Conservation (phyloP, 257 asterid genomes). For the Fraxinus excelsior region DNA sequence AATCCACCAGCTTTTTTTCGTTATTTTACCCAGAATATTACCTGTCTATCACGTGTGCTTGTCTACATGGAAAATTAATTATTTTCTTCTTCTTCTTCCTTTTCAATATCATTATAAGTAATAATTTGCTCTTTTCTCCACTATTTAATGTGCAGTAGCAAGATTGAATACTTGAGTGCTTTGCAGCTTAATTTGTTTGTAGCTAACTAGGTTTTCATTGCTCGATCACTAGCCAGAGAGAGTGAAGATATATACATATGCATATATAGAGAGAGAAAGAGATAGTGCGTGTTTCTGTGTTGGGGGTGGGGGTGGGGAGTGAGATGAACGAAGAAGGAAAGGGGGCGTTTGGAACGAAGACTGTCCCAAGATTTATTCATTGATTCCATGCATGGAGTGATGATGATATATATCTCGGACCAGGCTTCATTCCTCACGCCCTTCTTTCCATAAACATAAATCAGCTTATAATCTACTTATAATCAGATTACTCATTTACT, state of each 20-base stretch:
- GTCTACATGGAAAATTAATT: neutral
- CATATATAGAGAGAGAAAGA: too few species aligned
- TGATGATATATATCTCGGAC: conserved; percentile 13
- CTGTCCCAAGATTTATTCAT: neutral
- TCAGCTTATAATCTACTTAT: neutral
- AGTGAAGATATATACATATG: neutral
- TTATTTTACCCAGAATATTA: neutral
- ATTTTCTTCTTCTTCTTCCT: neutral
- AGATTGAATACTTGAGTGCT: neutral
- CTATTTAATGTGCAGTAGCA: neutral
- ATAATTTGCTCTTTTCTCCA: neutral
- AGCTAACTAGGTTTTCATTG: neutral
- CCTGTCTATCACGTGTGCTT: conserved; percentile 1
- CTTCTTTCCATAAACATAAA: neutral
- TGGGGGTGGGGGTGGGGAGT: too few species aligned
- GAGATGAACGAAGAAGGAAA: neutral
- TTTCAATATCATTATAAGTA: neutral
- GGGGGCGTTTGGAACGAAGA: neutral
- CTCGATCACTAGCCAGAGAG: neutral
- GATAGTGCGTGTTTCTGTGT: too few species aligned
- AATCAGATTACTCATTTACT: neutral
- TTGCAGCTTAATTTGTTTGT: too few species aligned
- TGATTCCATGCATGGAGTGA: neutral
- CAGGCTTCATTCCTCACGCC: conserved; percentile 20
- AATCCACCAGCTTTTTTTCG: neutral